Evolutionary conservation across 2,329 filamentous ascomycete genomes (phyloP).

Genomic region (Fusarium solani-melongenae): DNA sequence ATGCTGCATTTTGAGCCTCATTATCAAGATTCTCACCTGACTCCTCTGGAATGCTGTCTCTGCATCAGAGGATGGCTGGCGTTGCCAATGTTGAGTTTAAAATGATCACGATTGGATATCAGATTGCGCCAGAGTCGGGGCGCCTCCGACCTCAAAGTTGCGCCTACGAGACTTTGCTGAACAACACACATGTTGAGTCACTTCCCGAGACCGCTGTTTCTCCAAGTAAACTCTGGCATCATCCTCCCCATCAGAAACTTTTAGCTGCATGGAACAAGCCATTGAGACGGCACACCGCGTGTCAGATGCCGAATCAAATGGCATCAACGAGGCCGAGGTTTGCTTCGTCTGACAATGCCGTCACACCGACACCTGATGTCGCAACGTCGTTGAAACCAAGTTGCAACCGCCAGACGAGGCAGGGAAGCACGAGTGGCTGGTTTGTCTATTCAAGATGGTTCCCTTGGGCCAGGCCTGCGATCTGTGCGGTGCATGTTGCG

Average conservation of each 20-base stretch:
- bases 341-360: constrained; percentile 37
- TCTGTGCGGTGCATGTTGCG: constrained; percentile 5
- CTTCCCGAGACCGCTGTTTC: neutral
- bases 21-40: neutral
- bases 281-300: neutral
- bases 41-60: neutral
- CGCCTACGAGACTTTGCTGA: neutral
- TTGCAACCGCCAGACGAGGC: neutral
- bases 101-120: constrained; percentile 2
- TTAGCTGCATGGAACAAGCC: constrained; percentile 17
- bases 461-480: neutral
- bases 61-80: neutral
- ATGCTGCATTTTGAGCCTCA: neutral
- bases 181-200: neutral
- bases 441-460: neutral
- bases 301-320: constrained; percentile 13
- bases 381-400: constrained; percentile 18
- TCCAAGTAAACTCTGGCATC: neutral
- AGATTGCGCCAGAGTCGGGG: constrained; percentile 12
- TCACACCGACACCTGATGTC: constrained; percentile 42
- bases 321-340: constrained; percentile 6
- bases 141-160: constrained; percentile 4
- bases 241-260: constrained; percentile 5
- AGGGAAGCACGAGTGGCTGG: constrained; percentile 10
- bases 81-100: neutral